A percentile compares a stretch with the other conserved stretches of the same genome.
Evolutionary conservation across 225 moss, liverwort and hornwort species (phyloP).

Genomic region (Ulota crispa): DNA sequence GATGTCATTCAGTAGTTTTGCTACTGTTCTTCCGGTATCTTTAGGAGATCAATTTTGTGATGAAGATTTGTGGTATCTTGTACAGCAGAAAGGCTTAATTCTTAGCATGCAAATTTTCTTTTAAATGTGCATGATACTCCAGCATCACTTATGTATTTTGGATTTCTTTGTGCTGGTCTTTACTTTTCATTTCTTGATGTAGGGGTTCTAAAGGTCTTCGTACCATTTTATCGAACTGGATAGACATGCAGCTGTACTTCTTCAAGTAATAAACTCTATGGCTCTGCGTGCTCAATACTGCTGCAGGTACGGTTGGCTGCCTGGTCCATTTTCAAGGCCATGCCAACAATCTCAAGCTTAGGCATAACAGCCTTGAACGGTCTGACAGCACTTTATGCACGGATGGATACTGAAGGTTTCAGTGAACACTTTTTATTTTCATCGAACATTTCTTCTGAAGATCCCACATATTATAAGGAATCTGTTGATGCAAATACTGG

Average conservation of each 20-base stretch:
- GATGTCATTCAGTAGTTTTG: constrained; percentile 5
- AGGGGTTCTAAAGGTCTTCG: background rate
- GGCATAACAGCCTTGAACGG: constrained; percentile 74
- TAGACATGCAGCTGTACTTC: background rate
- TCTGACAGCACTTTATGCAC: constrained; percentile 54
- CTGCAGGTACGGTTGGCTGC: constrained; percentile 63
- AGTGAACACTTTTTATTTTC: constrained; percentile 40
- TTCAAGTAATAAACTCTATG: background rate
- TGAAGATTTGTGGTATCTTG: background rate
- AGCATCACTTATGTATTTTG: background rate
- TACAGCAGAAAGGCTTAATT: background rate
- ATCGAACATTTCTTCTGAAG: constrained; percentile 44
- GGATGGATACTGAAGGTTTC: constrained; percentile 39
- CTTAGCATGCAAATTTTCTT: background rate
- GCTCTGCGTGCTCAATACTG: background rate
- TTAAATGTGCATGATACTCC: background rate
- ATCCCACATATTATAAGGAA: constrained; percentile 54
- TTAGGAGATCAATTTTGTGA: background rate
- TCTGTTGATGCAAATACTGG: constrained; percentile 57
- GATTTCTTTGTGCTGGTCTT: background rate
- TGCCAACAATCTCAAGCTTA: constrained; percentile 68
- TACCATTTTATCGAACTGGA: background rate
- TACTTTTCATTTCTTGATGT: background rate
- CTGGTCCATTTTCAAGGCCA: constrained; percentile 77
- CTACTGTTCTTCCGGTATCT: background rate